A percentile compares a stretch with the other conserved stretches of the same genome.
Evolutionary conservation across 345 rosid species (phyloP).

Genomic region (Arabidopsis suecica): DNA sequence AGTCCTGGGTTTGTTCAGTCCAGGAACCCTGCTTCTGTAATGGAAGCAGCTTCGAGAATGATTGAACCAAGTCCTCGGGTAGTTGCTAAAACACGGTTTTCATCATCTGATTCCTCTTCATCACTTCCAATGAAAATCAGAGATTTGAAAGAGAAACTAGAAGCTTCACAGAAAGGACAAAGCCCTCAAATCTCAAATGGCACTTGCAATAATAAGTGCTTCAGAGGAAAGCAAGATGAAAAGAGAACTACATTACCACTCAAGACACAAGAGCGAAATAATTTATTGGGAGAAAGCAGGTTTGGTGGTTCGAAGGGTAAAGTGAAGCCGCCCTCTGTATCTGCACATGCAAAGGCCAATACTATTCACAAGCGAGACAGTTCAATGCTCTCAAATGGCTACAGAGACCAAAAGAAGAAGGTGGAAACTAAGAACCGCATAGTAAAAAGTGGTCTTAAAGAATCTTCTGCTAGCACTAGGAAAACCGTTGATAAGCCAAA

Average conservation of each 20-base stretch:
- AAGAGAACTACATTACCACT: conserved; percentile 22
- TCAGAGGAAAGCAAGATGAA: conserved; percentile 30
- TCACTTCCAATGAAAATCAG: conserved; percentile 60
- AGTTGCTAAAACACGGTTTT: conserved; percentile 44
- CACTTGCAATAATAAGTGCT: conserved; percentile 19
- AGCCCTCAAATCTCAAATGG: conserved; percentile 48
- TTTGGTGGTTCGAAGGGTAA: conserved; percentile 49
- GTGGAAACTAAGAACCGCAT: conserved; percentile 47
- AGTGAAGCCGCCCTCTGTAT: conserved; percentile 51
- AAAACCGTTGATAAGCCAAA: conserved; percentile 60
- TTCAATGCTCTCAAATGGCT: conserved; percentile 38
- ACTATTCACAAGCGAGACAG: conserved; percentile 53
- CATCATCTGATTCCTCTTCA: conserved; percentile 56
- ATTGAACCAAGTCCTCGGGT: conserved; percentile 65
- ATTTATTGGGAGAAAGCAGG: conserved; percentile 43
- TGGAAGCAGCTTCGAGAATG: conserved; percentile 86
- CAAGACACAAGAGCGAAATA: conserved; percentile 30
- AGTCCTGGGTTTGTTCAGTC: conserved; percentile 60
- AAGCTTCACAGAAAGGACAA: conserved; percentile 55
- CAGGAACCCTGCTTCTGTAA: conserved; percentile 62
- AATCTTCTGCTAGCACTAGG: conserved; percentile 47
- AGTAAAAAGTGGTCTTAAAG: conserved; percentile 41
- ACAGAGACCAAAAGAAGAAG: conserved; percentile 48
- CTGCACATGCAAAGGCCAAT: conserved; percentile 53
- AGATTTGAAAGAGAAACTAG: conserved; percentile 82